These are phyloP conservation scores for Mucor mucedo DNA, from an alignment of 371 early-diverging fungal genomes.

Conservation along the genomic window DNA sequence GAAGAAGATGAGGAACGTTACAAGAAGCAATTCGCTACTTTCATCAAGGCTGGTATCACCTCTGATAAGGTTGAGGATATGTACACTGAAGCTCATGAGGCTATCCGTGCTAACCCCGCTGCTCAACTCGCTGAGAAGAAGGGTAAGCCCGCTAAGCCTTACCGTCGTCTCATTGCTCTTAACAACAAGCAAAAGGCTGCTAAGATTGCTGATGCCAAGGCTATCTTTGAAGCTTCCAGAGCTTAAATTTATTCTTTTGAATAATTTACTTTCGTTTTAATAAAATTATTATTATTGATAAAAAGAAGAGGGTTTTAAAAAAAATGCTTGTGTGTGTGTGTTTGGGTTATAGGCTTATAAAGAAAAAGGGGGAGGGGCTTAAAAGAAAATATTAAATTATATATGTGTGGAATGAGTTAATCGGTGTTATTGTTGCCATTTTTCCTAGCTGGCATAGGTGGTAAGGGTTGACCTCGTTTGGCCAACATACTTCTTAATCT, in stretches of 20 bases:
- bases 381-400: neutral
- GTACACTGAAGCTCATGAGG: conserved; percentile 94
- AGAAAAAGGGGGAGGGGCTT: neutral
- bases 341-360: neutral
- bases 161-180: conserved; percentile 73
- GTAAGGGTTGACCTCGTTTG: conserved; percentile 16
- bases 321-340: neutral
- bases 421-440: neutral
- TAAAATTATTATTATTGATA: neutral
- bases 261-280: neutral
- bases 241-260: neutral
- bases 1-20: conserved; percentile 99
- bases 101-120: conserved; percentile 92
- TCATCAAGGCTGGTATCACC: conserved; percentile 90
- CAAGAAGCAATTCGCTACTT: conserved; percentile 97
- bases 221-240: conserved; percentile 60
- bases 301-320: neutral
- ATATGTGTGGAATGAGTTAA: neutral
- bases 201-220: conserved; percentile 92
- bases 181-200: conserved; percentile 91
- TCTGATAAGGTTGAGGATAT: conserved; percentile 96
- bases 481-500: conserved; percentile 44
- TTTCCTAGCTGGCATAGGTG: conserved; percentile 8
- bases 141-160: conserved; percentile 60
- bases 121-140: conserved; percentile 76